Conservation (phyloP, 192 early-diverging fungal species). For the Oehlia diaphana region DNA sequence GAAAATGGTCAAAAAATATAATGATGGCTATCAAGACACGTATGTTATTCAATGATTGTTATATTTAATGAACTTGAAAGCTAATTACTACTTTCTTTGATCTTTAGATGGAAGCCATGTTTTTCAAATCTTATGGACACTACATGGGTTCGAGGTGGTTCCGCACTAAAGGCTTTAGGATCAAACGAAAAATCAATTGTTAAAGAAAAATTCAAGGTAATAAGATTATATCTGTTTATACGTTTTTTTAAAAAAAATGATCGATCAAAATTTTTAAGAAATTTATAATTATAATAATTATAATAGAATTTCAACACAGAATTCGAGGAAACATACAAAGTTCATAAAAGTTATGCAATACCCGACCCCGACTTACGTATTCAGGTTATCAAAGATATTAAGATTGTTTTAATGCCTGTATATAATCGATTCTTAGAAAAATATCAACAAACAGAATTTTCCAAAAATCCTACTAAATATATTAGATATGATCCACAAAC, state of each 20-base stretch:
- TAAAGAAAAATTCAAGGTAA: slow-evolving; percentile 85
- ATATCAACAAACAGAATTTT: slow-evolving; percentile 69
- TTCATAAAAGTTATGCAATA: slow-evolving; percentile 73
- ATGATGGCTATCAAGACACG: slow-evolving; percentile 49
- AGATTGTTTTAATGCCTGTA: slow-evolving; percentile 73
- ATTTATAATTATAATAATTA: background rate
- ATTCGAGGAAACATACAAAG: slow-evolving; percentile 71
- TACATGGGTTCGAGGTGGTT: slow-evolving; percentile 66
- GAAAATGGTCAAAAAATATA: slow-evolving; percentile 50
- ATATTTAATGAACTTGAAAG: background rate
- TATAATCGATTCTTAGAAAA: slow-evolving; percentile 76
- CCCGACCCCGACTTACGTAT: slow-evolving; percentile 76
- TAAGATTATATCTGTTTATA: background rate
- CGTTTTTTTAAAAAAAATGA: background rate
- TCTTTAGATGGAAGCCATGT: slow-evolving; percentile 66
- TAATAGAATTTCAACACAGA: slow-evolving; percentile 78
- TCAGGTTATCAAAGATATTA: slow-evolving; percentile 69
- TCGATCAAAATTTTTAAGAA: background rate
- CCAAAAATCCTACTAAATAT: slow-evolving; percentile 82
- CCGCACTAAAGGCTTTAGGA: slow-evolving; percentile 59
- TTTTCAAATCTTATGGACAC: slow-evolving; percentile 70
- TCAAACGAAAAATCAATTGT: slow-evolving; percentile 69
- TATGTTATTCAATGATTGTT: slow-evolving; percentile 22
- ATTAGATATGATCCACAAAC: slow-evolving; percentile 70
- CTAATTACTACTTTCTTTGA: background rate